A percentile compares a stretch with the other conserved stretches of the same genome.
Conservation (phyloP, 768 basidiomycete genomes). For the Lactarius evosmus region DNA sequence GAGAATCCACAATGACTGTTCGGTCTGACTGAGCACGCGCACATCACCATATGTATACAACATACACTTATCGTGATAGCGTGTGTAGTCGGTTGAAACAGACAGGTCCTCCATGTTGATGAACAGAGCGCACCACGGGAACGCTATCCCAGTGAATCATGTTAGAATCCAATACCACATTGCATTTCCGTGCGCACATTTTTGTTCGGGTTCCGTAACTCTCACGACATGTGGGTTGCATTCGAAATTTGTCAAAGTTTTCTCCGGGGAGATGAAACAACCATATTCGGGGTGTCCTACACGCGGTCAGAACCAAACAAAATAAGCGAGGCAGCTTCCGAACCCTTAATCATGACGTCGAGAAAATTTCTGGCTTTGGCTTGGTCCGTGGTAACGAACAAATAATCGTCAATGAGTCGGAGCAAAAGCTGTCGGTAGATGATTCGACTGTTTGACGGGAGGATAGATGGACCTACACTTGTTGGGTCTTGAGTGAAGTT, state of each 20-base stretch:
- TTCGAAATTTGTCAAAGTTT: conserved; percentile 88
- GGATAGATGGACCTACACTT: conserved; percentile 51
- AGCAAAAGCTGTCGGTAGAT: conserved; percentile 59
- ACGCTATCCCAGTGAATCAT: conserved; percentile 45
- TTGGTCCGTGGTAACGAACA: conserved; percentile 73
- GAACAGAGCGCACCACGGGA: conserved; percentile 90
- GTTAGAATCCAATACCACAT: background rate
- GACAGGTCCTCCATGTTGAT: conserved; percentile 77
- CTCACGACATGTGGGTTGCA: conserved; percentile 51
- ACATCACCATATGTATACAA: background rate
- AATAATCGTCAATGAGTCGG: conserved; percentile 91
- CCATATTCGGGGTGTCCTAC: conserved; percentile 92
- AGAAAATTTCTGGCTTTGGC: conserved; percentile 66
- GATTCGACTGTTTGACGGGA: background rate
- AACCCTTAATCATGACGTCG: conserved; percentile 70
- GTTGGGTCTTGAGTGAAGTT: conserved; percentile 52
- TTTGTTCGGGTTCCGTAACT: conserved; percentile 46
- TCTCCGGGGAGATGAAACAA: conserved; percentile 83
- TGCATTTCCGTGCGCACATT: conserved; percentile 31
- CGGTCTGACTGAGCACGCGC: conserved; percentile 2
- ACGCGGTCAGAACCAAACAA: background rate
- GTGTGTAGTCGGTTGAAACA: conserved; percentile 72
- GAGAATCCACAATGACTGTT: conserved; percentile 59
- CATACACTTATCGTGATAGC: conserved; percentile 62
- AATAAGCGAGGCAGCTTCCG: too few species aligned